Evolutionary conservation across 1,284 basidiomycete genomes (phyloP), one percentile per base, ranked within the genome.

Genomic region (Cystobasidiaceae sp.): DNA sequence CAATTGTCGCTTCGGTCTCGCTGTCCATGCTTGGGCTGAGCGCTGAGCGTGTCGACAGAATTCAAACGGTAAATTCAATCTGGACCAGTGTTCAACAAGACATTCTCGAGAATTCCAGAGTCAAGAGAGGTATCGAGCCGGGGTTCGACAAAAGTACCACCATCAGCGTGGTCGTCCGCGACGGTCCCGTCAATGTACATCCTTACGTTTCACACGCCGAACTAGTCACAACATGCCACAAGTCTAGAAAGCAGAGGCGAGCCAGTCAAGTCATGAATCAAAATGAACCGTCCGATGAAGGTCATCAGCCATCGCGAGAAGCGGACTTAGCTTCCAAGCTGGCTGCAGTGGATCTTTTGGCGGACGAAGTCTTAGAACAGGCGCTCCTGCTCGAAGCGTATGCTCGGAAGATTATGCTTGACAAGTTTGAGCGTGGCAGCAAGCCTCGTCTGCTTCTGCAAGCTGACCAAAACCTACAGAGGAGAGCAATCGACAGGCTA

Each of bases 141-240:
- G 21, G 32, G 19, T 27, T 63, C 8, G 41, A 54, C 30, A 34
- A 50, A 25, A 19, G 28, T 7, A 55, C 60, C 27, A 63, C 50
- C 11, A 27, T 63, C 7, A 32, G 39, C 17, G 25, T 64, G 21
- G 71, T 30, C 66, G 66, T 23, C 70, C 71, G 58, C n/a, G 67
- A 15, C 59, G 59, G 55, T 55, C 23, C 43, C 43, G 44, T 39
- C 19, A 28, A 44, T 50, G 19, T 75, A 2, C 72, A 75, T 19
- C 74, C 71, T 0, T 77, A 77, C 60, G 70, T 71, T 0, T 71
- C 77, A 0, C 78, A 79, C 64, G 64, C 74, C 0, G 75, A 77
- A 30, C 75, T 76, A 33, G 70, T 78, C 21, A 46, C 71, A n/a
- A 57, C 64, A 8, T 71, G 73, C 34, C 75, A 76, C 52, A 67